Evolutionary conservation across 176 grass and related monocot species (phyloP).

Genomic region (Phoenix dactylifera): DNA sequence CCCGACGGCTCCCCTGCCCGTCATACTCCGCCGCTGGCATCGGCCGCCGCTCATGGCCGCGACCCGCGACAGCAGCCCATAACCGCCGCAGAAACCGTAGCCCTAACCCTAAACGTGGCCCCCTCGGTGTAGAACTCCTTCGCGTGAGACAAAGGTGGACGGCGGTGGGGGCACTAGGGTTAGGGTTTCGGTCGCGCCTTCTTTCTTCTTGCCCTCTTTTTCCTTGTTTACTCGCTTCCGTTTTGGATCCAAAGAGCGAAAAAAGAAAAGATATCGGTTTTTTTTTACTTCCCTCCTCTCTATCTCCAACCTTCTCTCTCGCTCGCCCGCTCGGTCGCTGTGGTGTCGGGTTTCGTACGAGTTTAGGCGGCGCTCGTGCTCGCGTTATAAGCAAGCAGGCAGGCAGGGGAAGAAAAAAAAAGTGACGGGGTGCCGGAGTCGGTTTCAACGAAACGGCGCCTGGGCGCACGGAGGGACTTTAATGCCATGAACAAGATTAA

Average conservation of each 20-base stretch:
- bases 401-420: too few relatives aligned
- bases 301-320: too few relatives aligned
- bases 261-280: too few relatives aligned
- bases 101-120: not conserved
- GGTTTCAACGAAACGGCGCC: too few relatives aligned
- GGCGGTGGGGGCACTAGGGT: conserved; percentile 48
- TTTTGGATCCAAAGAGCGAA: not conserved
- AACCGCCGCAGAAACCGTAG: conserved; percentile 35
- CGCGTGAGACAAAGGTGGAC: conserved; percentile 22
- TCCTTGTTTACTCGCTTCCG: not conserved
- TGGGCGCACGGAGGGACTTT: too few relatives aligned
- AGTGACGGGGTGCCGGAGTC: too few relatives aligned
- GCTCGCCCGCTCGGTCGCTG: too few relatives aligned
- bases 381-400: too few relatives aligned
- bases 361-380: too few relatives aligned
- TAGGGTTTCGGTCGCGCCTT: conserved; percentile 55
- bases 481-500: too few relatives aligned
- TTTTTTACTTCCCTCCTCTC: too few relatives aligned
- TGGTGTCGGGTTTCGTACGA: too few relatives aligned
- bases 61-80: conserved; percentile 6
- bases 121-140: conserved; percentile 15
- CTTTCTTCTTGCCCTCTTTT: not conserved
- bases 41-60: conserved; percentile 39
- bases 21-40: conserved; percentile 1
- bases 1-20: not conserved